A percentile compares a stretch with the other conserved stretches of the same genome.
Conservation (phyloP, 345 rosid species). For the Brassica cretica region DNA sequence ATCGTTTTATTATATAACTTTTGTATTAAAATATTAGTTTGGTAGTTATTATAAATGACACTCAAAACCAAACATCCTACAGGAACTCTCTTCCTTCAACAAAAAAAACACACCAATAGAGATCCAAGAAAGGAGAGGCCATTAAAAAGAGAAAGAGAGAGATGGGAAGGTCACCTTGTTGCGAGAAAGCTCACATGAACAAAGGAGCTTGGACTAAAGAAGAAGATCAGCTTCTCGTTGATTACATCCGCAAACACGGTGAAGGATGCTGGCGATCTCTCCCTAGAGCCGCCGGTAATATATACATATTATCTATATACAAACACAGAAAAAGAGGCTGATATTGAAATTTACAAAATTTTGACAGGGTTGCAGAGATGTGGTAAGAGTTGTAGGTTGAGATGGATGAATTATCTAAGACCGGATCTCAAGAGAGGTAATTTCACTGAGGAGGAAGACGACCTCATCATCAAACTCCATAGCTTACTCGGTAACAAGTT, state of each 20-base stretch:
- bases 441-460: constrained; percentile 77
- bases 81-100: constrained; percentile 25
- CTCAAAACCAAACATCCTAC: constrained; percentile 34
- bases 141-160: neutral
- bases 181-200: constrained; percentile 89
- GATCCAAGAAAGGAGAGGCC: neutral
- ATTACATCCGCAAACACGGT: constrained; percentile 75
- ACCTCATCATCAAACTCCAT: constrained; percentile 77
- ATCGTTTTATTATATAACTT: neutral
- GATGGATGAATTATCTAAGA: constrained; percentile 70
- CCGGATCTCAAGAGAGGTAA: constrained; percentile 92
- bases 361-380: constrained; percentile 70
- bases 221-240: constrained; percentile 79
- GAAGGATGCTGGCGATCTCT: constrained; percentile 97
- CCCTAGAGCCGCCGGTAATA: constrained; percentile 76
- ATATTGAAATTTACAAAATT: neutral
- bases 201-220: constrained; percentile 98
- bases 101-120: neutral
- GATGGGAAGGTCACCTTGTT: constrained; percentile 92
- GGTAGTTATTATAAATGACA: constrained; percentile 37
- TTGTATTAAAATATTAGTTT: constrained; percentile 7
- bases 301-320: neutral
- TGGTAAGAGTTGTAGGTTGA: constrained; percentile 80
- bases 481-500: constrained; percentile 82
- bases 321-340: neutral